Base-by-base conservation (phyloP, 306 rosid species). In the Notholithocarpus densiflorus region DNA sequence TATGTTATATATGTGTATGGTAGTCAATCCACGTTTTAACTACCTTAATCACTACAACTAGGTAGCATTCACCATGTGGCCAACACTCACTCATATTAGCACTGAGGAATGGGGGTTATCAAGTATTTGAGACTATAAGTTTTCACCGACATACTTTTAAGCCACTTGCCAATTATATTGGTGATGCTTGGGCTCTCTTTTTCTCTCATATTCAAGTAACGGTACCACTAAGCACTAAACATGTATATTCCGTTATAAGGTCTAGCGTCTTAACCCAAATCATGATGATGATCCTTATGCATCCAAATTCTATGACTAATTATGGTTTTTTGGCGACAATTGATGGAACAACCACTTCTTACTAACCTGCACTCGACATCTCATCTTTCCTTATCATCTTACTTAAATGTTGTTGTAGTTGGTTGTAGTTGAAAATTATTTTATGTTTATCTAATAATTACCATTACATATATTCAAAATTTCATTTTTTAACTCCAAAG, bases 291-390 rank as follows among this genome's bases (percentile, higher is more conserved):
- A 79, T 71, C 72, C 48, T 66, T 54, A 54, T 21, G 54, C 40
- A 78, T n/a, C 32, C 56, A 54, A 56, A 75, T 83, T 75, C 76
- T 19, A 64, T 34, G 40, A 57, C 77, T 80, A 84, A 80, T 80
- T 76, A 84, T 84, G 77, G 64, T 12, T 77, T 48, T 64, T 27
- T 56, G 74, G 81, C 73, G 77, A 75, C 79, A 68, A 77, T 84
- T 73, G 87, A 84, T 79, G n/a, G 18, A 32, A 51, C 84, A 84
- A 84, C 87, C 64, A 84, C 84, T 76, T 68, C 77, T 73, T 79
- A 80, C 87, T 84, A 74, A 84, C 87, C 82, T 80, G 74, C 87
- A 77, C 81, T 84, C 14, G 72, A 66, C 72, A 66, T 66, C 72
- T 66, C 72, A 66, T 66, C 72, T 59, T 15, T 66, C 32, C 45